Conservation (phyloP, 495 filamentous ascomycete species). For the Aspergillus diversus region DNA sequence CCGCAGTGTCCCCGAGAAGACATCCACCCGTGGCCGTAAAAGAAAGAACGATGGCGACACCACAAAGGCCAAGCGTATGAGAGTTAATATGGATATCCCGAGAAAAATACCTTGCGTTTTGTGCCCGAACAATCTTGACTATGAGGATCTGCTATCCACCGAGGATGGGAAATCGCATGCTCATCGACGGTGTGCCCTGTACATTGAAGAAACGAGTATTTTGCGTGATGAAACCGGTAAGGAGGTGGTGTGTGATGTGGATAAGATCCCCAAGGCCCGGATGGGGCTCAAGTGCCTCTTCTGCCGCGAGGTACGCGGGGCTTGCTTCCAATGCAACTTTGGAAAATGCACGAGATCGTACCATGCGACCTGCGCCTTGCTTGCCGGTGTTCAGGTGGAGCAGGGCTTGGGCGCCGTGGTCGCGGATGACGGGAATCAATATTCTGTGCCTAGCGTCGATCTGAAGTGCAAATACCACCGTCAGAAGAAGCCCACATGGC, state of each 20-base stretch:
- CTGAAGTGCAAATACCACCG: slow-evolving; percentile 94
- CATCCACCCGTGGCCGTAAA: slow-evolving; percentile 62
- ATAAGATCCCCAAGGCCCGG: slow-evolving; percentile 81
- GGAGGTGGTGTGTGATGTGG: slow-evolving; percentile 76
- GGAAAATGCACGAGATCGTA: slow-evolving; percentile 94
- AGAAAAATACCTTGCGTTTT: slow-evolving; percentile 86
- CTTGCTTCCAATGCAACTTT: slow-evolving; percentile 94
- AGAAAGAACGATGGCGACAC: slow-evolving; percentile 63
- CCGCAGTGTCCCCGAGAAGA: slow-evolving; percentile 67
- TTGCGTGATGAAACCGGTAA: slow-evolving; percentile 64
- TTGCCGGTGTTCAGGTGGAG: slow-evolving; percentile 91
- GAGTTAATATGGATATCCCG: slow-evolving; percentile 67
- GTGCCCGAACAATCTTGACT: slow-evolving; percentile 90
- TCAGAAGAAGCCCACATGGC: slow-evolving; percentile 74
- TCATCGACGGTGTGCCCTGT: slow-evolving; percentile 86
- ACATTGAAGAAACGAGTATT: slow-evolving; percentile 91
- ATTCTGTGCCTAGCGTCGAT: slow-evolving; percentile 85
- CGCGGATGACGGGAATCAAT: slow-evolving; percentile 88
- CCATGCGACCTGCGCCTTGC: slow-evolving; percentile 90
- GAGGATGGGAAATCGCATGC: slow-evolving; percentile 81
- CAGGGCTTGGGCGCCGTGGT: slow-evolving; percentile 82
- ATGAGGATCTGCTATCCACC: slow-evolving; percentile 80
- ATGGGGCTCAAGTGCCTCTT: slow-evolving; percentile 91
- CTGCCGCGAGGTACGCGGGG: slow-evolving; percentile 89
- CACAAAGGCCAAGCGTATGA: slow-evolving; percentile 73